Evolutionary conservation across 1,139 yeast species (phyloP), one percentile per base, ranked within the genome.

Genomic region (Suhomyces taliae): DNA sequence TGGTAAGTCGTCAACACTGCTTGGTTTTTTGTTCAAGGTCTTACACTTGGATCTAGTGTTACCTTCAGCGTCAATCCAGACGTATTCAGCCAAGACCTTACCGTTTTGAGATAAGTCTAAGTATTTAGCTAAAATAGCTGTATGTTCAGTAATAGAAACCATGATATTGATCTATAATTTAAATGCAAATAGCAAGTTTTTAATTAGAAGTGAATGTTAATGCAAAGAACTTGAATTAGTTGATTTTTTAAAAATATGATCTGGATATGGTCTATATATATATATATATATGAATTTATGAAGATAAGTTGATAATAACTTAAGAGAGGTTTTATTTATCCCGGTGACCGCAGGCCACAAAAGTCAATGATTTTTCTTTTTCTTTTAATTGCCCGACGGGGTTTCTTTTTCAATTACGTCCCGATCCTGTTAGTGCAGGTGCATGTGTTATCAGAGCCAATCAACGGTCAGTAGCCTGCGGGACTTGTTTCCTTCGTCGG

Each of bases 11-110:
- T 88, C 95, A 48, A 89, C 78, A 39, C 86, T 76, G 42, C 81
- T 65, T 49, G 95, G 89, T 63, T 74, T 79, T 73, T 84, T 82
- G 63, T 62, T 62, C 58, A 93, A 77, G 49, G 98, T 93, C 74
- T 85, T 88, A 74, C 96, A 90, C 78, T 93, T 93, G 54, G 98
- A 90, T 77, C 99, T 89, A 62, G 91, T 74, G 67, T 85, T 83
- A 69, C 96, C 96, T 60, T 87, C 82, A 58, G 97, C 88, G 69
- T 93, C 99, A 61, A 93, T 85, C 99, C 99, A 93, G 70, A 93
- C 86, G 78, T 93, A 93, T 75, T 93, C 99, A 56, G 99, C 99
- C 59, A 93, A 79, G 55, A 91, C 78, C 65, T 79, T 82, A 54
- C 96, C 97, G 63, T 83, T 79, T 78, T 91, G 98, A 67, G 86